Percentiles rank a stretch among this genome's conserved stretches.
These are phyloP conservation scores for Pseudomassariella vexata DNA, from an alignment of 2,329 filamentous ascomycete genomes.

Conservation along the genomic window DNA sequence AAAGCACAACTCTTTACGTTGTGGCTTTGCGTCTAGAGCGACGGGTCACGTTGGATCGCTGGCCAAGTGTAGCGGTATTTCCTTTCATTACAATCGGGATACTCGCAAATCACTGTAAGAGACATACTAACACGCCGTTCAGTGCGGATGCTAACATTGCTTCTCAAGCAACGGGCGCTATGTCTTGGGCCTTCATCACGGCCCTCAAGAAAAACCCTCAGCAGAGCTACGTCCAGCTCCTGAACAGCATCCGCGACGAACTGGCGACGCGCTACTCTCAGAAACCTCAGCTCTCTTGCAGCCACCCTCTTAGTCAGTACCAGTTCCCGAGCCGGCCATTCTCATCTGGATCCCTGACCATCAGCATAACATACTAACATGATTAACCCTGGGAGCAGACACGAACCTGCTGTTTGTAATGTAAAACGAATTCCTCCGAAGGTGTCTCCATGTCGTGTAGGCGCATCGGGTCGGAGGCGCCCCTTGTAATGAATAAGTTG, in stretches of 20 bases:
- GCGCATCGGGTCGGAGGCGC: too few species aligned
- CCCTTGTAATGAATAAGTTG: too few species aligned
- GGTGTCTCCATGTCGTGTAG: too few species aligned
- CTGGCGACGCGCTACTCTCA: constrained; percentile 82
- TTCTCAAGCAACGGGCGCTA: constrained; percentile 88
- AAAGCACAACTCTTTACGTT: constrained; percentile 26
- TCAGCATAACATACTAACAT: constrained; percentile 9
- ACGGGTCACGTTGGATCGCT: constrained; percentile 38
- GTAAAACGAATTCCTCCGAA: constrained; percentile 7
- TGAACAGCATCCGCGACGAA: constrained; percentile 93
- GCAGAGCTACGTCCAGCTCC: constrained; percentile 90
- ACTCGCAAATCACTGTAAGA: not conserved
- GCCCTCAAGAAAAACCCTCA: constrained; percentile 88
- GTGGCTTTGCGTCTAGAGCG: constrained; percentile 38
- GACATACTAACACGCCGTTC: constrained; percentile 7
- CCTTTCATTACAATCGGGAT: not conserved
- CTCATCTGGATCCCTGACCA: constrained; percentile 12
- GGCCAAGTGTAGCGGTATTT: not conserved
- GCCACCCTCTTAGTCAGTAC: constrained; percentile 83
- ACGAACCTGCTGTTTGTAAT: constrained; percentile 9
- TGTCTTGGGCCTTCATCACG: constrained; percentile 96
- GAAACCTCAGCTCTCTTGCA: constrained; percentile 94
- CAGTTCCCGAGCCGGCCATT: constrained; percentile 14
- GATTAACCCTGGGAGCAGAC: constrained; percentile 11
- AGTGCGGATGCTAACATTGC: constrained; percentile 87